Evolutionary conservation across 257 asterid genomes (phyloP).

Genomic region (Petunia secreta): DNA sequence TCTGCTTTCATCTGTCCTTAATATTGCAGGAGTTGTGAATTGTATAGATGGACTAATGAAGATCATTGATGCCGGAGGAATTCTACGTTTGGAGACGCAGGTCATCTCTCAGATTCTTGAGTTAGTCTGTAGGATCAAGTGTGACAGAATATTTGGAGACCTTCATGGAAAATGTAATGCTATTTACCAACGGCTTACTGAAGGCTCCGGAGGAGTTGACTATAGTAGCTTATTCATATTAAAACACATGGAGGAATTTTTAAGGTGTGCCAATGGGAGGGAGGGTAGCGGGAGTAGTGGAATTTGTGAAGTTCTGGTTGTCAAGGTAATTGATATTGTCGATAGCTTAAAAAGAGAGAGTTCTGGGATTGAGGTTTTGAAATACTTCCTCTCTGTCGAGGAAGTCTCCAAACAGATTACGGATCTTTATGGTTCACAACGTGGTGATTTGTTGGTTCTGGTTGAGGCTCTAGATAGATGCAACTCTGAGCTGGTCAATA

Average conservation of each 20-base stretch:
- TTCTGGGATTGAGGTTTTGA: conserved; percentile 47
- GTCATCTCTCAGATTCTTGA: conserved; percentile 63
- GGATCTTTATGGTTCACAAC: conserved; percentile 61
- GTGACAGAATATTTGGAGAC: conserved; percentile 74
- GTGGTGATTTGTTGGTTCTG: conserved; percentile 70
- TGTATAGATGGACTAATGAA: conserved; percentile 68
- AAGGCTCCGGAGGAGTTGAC: conserved; percentile 66
- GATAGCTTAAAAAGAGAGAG: conserved; percentile 68
- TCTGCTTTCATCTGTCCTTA: conserved; percentile 81
- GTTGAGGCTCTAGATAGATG: conserved; percentile 77
- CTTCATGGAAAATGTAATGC: conserved; percentile 68
- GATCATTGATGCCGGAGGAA: conserved; percentile 52
- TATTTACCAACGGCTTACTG: conserved; percentile 61
- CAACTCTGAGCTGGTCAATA: conserved; percentile 72
- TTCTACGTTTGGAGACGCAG: conserved; percentile 52
- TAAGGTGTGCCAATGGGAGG: conserved; percentile 46
- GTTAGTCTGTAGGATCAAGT: conserved; percentile 68
- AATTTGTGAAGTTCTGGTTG: conserved; percentile 62
- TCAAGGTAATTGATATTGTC: conserved; percentile 66
- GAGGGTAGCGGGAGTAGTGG: conserved; percentile 52
- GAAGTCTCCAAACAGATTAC: conserved; percentile 51
- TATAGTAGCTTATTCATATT: conserved; percentile 62
- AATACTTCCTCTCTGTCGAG: conserved; percentile 60
- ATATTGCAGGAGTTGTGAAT: conserved; percentile 57
- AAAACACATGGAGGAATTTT: conserved; percentile 82